These are phyloP conservation scores for Suhomyces bokatorum DNA, from an alignment of 1,139 yeast genomes.

Conservation along the genomic window DNA sequence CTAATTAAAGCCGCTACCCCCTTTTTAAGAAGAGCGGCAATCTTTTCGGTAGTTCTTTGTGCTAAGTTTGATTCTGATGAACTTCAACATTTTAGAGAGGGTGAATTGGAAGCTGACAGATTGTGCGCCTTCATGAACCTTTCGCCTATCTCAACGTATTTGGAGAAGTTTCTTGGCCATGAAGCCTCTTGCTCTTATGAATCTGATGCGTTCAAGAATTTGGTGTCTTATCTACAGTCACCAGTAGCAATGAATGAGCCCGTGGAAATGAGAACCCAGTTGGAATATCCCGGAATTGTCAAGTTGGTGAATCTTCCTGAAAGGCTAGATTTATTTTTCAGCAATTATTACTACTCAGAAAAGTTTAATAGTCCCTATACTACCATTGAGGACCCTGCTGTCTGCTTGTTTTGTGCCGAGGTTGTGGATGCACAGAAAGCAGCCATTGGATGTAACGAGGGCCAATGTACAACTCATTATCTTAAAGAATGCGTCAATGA, in stretches of 20 bases:
- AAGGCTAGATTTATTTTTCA: slow-evolving; percentile 70
- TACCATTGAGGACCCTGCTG: slow-evolving; percentile 72
- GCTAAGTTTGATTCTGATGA: slow-evolving; percentile 52
- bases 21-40: slow-evolving; percentile 65
- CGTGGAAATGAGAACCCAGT: slow-evolving; percentile 18
- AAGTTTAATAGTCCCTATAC: slow-evolving; percentile 41
- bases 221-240: slow-evolving; percentile 1
- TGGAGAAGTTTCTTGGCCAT: slow-evolving; percentile 11
- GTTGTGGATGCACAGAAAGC: slow-evolving; percentile 65
- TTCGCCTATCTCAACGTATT: slow-evolving; percentile 29
- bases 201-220: slow-evolving; percentile 19
- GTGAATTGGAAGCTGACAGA: slow-evolving; percentile 55
- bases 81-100: slow-evolving; percentile 14
- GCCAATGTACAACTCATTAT: slow-evolving; percentile 70
- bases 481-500: slow-evolving; percentile 65
- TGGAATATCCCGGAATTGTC: slow-evolving; percentile 71
- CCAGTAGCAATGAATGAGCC: neutral
- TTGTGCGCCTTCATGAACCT: slow-evolving; percentile 56
- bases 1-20: slow-evolving; percentile 60
- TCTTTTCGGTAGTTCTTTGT: slow-evolving; percentile 57
- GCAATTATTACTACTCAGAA: slow-evolving; percentile 53
- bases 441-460: slow-evolving; percentile 52
- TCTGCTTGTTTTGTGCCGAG: slow-evolving; percentile 81
- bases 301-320: slow-evolving; percentile 60
- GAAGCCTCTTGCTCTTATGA: slow-evolving; percentile 14